Evolutionary conservation across 179 eudicot genomes (phyloP), one percentile per base, ranked within the genome.

Genomic region (Camellia oleifera): DNA sequence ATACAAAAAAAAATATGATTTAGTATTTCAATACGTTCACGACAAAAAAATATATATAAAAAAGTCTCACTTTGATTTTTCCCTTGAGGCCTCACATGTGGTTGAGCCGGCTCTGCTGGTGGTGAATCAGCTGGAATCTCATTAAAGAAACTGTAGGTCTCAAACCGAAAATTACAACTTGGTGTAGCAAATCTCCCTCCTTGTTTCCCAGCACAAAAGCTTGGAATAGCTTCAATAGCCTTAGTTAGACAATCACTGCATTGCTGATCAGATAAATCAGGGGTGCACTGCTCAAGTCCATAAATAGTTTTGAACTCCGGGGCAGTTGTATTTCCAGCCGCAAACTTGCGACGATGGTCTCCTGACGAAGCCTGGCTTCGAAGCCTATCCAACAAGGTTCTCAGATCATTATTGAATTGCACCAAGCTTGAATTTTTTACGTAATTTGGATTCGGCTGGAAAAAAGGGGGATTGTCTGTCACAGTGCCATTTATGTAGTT

Each of bases 201-300:
- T 2, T 1, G 44, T 18, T 40, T 64, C 17, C 73, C 73, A 1
- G 3, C 17, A 42, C 17, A 23, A 32, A 40, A 80, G 1, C 1
- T 3, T 5, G 66, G 23, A 20, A 79, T 23, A 56, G 10, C 2
- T 4, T 2, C 7, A 10, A 5, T 42, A 18, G 53, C 17, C 2
- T 0, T 0, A 6, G 44, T 2, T 1, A 67, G 69, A 45, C 79
- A 80, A 64, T 40, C 7, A 13, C 4, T 48, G 45, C 83, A 81
- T 15, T 76, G 32, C 42, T n/a, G 56, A 17, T 58, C 20, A 0
- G 83, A 75, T 4, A 81, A 53, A 76, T 91, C 88, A 0, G 90
- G 95, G 0, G 83, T 85, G 57, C 94, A 91, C 83, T 91, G 90
- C 75, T 81, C 48, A 3, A 84, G 63, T 40, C 76, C 88, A 77